Percentiles rank a stretch among this genome's conserved stretches.
phyloP scores from a whole-genome alignment of 495 filamentous ascomycete species.

The Neurospora sp. region DNA sequence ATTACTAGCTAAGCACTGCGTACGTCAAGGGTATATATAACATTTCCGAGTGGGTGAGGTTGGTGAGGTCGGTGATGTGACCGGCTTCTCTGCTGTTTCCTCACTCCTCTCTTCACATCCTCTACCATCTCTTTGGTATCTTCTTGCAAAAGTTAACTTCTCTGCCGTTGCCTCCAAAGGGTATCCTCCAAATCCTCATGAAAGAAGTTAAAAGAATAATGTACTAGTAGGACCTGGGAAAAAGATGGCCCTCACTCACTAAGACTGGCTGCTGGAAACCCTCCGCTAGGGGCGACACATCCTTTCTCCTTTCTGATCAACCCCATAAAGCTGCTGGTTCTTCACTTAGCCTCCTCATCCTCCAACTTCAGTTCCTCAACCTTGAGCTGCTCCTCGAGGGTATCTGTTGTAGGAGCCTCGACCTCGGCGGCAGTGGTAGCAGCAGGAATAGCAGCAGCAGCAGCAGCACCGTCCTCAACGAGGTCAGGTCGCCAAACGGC shows the following conservation, averaged over 20 bases:
- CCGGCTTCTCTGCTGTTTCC: background rate
- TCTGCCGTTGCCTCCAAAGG: background rate
- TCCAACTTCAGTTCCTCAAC: background rate
- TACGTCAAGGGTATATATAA: background rate
- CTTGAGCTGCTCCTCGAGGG: background rate
- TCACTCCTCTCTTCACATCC: background rate
- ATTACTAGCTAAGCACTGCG: background rate
- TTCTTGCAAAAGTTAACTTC: background rate
- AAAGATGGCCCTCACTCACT: background rate
- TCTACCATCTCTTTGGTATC: background rate
- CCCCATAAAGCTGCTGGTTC: background rate
- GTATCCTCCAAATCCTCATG: background rate
- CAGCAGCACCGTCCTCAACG: background rate
- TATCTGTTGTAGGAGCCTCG: background rate
- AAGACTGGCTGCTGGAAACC: background rate
- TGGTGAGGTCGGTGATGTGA: background rate
- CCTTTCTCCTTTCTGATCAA: background rate
- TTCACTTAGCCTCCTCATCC: background rate
- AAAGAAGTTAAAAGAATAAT: too few species aligned
- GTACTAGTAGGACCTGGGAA: too few species aligned
- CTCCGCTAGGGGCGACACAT: background rate
- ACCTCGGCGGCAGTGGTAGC: background rate
- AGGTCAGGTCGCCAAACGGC: slow-evolving; percentile 35
- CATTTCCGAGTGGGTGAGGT: background rate
- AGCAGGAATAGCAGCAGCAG: background rate